These are phyloP conservation scores for Syzygium aqueum DNA, from an alignment of 345 rosid genomes.

Conservation along the genomic window DNA sequence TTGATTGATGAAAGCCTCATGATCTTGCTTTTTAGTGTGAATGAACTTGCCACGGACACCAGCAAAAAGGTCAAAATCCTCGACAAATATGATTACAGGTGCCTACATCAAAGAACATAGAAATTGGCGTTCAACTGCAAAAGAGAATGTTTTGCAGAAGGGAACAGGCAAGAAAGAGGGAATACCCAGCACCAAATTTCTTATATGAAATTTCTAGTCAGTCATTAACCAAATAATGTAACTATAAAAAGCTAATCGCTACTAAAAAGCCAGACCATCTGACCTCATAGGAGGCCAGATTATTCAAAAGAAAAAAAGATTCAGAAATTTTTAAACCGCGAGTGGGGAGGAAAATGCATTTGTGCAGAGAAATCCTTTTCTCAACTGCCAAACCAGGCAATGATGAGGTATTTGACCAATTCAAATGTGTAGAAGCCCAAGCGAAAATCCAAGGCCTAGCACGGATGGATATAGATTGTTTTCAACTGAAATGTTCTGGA, in stretches of 20 bases:
- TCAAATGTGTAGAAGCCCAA: not conserved
- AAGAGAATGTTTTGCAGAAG: not conserved
- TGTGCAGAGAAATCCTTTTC: not conserved
- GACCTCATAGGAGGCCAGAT: not conserved
- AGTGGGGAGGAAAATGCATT: not conserved
- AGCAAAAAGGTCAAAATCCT: slow-evolving; percentile 95
- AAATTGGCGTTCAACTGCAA: not conserved
- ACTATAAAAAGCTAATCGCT: not conserved
- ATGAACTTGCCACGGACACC: slow-evolving; percentile 92
- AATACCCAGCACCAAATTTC: not conserved
- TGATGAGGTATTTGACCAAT: not conserved
- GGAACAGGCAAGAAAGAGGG: not conserved
- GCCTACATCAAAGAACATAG: slow-evolving; percentile 35
- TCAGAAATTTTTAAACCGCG: not conserved
- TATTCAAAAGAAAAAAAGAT: not conserved
- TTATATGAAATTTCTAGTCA: not conserved
- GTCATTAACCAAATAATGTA: not conserved
- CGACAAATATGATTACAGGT: slow-evolving; percentile 92
- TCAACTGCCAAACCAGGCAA: not conserved
- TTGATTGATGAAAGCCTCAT: slow-evolving; percentile 93
- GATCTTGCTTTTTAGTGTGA: slow-evolving; percentile 90
- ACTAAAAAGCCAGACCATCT: not conserved
- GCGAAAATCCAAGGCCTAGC: not conserved
- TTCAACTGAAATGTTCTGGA: not conserved
- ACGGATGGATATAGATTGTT: not conserved